Conservation (phyloP, 257 asterid species). For the Salvia miltiorrhiza region DNA sequence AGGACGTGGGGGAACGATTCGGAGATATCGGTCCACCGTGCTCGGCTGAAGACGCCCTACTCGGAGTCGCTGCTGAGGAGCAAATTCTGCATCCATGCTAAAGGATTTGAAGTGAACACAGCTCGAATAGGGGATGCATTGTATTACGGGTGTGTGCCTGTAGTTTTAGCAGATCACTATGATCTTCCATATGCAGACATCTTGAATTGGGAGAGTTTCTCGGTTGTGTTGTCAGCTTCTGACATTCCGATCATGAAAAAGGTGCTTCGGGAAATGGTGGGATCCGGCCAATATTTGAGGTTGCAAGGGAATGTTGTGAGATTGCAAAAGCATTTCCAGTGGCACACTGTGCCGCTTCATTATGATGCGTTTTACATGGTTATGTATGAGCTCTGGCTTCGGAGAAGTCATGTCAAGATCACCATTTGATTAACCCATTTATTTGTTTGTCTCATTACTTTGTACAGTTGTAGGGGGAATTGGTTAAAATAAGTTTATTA, state of each 20-base stretch:
- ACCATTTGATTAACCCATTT: neutral
- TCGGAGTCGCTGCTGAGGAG: slow-evolving; percentile 73
- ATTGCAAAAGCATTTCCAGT: slow-evolving; percentile 65
- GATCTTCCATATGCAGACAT: slow-evolving; percentile 81
- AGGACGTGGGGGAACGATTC: slow-evolving; percentile 51
- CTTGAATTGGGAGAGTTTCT: slow-evolving; percentile 64
- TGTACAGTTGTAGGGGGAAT: neutral
- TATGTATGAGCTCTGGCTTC: slow-evolving; percentile 80
- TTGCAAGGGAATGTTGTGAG: slow-evolving; percentile 60
- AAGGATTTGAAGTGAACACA: slow-evolving; percentile 92
- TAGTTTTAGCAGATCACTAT: slow-evolving; percentile 71
- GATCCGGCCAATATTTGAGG: slow-evolving; percentile 37
- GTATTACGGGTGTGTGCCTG: slow-evolving; percentile 89
- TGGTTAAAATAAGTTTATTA: too few species aligned
- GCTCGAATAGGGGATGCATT: slow-evolving; percentile 79
- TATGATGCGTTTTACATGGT: slow-evolving; percentile 80
- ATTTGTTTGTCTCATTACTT: neutral
- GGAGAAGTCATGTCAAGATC: slow-evolving; percentile 54
- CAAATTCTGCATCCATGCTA: slow-evolving; percentile 88
- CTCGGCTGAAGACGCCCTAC: slow-evolving; percentile 68
- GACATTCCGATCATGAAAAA: slow-evolving; percentile 67
- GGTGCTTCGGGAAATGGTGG: slow-evolving; percentile 32
- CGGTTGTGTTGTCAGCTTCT: slow-evolving; percentile 45
- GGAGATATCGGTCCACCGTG: slow-evolving; percentile 52
- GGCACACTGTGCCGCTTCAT: slow-evolving; percentile 53